A percentile compares a stretch with the other conserved stretches of the same genome.
These are phyloP conservation scores for Paramecium sonneborni DNA, from an alignment of 73 alveolate genomes.

Conservation along the genomic window DNA sequence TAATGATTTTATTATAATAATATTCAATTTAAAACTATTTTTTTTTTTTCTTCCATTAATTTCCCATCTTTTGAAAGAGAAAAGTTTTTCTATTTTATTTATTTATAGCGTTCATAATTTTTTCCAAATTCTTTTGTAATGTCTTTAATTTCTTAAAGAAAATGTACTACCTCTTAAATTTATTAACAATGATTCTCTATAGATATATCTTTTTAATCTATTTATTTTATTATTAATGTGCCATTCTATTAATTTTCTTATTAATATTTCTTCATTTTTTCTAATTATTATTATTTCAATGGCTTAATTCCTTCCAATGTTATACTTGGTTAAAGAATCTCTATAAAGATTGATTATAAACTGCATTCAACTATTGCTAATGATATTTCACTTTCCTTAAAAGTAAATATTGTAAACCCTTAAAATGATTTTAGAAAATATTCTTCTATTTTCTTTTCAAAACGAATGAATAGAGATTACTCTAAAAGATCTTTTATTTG, in stretches of 20 bases:
- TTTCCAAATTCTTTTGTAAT: neutral
- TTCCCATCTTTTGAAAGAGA: neutral
- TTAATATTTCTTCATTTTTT: neutral
- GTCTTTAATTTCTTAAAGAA: neutral
- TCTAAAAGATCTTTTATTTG: neutral
- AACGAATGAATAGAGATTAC: neutral
- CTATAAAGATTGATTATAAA: neutral
- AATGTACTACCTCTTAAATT: neutral
- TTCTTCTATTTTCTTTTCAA: neutral
- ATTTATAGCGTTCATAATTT: neutral
- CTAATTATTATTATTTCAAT: neutral
- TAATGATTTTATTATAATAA: neutral
- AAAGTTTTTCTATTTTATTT: neutral
- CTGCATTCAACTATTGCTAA: neutral
- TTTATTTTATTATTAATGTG: neutral
- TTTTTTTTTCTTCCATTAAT: neutral
- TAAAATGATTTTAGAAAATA: neutral
- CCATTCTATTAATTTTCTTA: neutral
- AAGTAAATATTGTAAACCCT: neutral
- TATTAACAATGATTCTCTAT: neutral
- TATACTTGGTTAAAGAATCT: neutral
- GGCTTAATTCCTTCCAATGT: neutral
- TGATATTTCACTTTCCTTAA: neutral
- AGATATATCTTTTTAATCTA: neutral
- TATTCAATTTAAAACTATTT: neutral